Base-by-base conservation (phyloP, 108 stramenopile species). In the Nitzschia sp. region DNA sequence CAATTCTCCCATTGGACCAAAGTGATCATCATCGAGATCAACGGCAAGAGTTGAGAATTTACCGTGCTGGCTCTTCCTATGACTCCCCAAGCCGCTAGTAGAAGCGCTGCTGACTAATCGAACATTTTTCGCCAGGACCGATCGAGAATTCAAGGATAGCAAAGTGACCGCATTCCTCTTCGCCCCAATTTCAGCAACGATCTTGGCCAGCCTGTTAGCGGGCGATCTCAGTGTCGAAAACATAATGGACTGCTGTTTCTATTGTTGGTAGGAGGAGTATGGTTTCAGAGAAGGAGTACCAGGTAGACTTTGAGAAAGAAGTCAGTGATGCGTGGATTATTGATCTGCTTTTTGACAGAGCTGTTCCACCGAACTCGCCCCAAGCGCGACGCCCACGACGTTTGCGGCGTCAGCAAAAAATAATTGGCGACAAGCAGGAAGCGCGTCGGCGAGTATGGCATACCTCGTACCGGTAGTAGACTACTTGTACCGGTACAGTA, bases 1-100 rank as follows among this genome's bases (percentile, higher is more conserved):
- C 29, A 78, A 26, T 25, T 72, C 71, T 0, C 61, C 77, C 44
- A 53, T 72, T 8, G 77, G 77, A 44, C 60, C 41, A 26, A 16
- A 61, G 15, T 61, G 13, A 61, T 45, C 3, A 15, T 45, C 56
- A 17, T 50, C 16, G 17, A 21, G 4, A 50, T 50, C 48, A 19
- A 21, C 48, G 8, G 48, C 13, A 8, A 50, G 8, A 4, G 48
- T 50, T 4, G 48, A 50, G 19, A 50, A 50, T 50, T 5, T 4
- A 4, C 48, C 21, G 8, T 50, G 48, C 19, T 50, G 38, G 13
- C 13, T 13, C 38, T 41, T 41, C 13, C 6, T 41, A 6, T 9
- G 13, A 41, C 38, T 41, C n/a, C n/a, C n/a, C n/a, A n/a, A n/a
- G 38, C 13, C 38, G 13, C 38, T 13, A 6, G 13, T 6, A 41